Base-by-base conservation (phyloP, 2,329 filamentous ascomycete genomes). In the Leptographium lundbergii region DNA sequence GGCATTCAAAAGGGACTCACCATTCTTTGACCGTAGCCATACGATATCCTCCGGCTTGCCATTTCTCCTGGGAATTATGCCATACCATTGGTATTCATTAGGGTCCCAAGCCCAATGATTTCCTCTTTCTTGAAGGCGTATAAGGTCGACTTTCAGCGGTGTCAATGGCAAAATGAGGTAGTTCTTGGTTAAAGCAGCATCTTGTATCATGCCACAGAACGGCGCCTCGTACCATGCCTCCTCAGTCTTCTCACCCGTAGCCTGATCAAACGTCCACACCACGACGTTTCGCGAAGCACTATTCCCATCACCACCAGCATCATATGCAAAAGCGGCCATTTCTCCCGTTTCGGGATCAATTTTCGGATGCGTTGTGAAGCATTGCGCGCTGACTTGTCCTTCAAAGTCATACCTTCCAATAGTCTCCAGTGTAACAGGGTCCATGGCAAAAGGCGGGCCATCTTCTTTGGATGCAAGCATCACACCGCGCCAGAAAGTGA, bases 391-490 rank as follows among this genome's bases (percentile, higher is more conserved):
- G 22, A 79, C 70, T 66, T 80, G 77, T 6, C 77, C 77, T 57
- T 78, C 77, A 59, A 79, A 80, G 60, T 78, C 76, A 64, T 78
- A 78, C 10, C 74, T 67, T 0, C 77, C 77, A 19, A 75, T 69
- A 0, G 78, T 80, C 63, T 77, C 75, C 4, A 81, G 67, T 1
- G 76, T 78, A 2, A 66, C 64, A 0, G 77, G 77, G 59, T 81
- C 75, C 73, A 81, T 71, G 0, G 77, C 76, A 61, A 73, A 80
- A 0, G 78, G 77, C 17, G 75, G 76, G 0, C 75, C 73, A 59
- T 79, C 76, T 59, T 85, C 81, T 63, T 84, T 84, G 57, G 71
- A 73, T 0, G 80, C 80, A 5, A 83, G 70, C 59, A 84, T 64
- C 54, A 78, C 73, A 0, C 80, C 80, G 9, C 78, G 70, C 76